phyloP scores from a whole-genome alignment of 2,329 filamentous ascomycete species.

The Plenodomus biglobosus region DNA sequence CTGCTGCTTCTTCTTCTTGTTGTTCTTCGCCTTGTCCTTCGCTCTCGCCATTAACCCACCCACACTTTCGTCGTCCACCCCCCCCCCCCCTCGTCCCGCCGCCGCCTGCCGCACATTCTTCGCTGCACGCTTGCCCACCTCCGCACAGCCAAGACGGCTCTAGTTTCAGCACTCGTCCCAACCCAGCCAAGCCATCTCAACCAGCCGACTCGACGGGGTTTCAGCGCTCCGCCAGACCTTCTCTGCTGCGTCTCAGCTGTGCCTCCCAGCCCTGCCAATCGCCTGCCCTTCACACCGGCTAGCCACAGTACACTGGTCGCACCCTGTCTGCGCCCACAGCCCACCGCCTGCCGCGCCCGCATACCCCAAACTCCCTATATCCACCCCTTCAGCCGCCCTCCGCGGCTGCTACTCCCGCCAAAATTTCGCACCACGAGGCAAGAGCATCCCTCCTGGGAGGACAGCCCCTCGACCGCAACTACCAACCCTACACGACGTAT shows the following conservation, averaged over 20 bases:
- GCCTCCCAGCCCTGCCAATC: slow-evolving; percentile 24
- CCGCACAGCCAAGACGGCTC: slow-evolving; percentile 26
- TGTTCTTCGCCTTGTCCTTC: slow-evolving; percentile 4
- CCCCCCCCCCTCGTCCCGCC: slow-evolving; percentile 1
- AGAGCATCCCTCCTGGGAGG: slow-evolving; percentile 62
- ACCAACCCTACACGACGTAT: slow-evolving; percentile 46
- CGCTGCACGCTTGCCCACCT: slow-evolving; percentile 17
- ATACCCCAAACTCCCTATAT: slow-evolving; percentile 17
- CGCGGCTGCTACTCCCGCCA: slow-evolving; percentile 45
- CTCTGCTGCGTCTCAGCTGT: slow-evolving; percentile 32
- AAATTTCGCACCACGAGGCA: slow-evolving; percentile 60
- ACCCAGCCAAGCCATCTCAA: slow-evolving; percentile 13
- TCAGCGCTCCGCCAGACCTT: slow-evolving; percentile 14
- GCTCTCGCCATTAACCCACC: slow-evolving; percentile 1
- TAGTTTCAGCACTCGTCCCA: slow-evolving; percentile 23
- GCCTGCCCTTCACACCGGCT: slow-evolving; percentile 12
- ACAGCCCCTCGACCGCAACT: slow-evolving; percentile 55
- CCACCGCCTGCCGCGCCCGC: slow-evolving; percentile 1
- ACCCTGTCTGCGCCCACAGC: slow-evolving; percentile 14
- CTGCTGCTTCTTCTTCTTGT: not conserved
- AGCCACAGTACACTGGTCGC: slow-evolving; percentile 16
- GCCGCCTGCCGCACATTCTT: not conserved
- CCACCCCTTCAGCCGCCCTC: slow-evolving; percentile 35
- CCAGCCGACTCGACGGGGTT: slow-evolving; percentile 16
- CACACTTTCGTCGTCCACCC: not conserved